Evolutionary conservation across 1,284 basidiomycete genomes (phyloP), one percentile per base, ranked within the genome.

Genomic region (Malassezia japonica): DNA sequence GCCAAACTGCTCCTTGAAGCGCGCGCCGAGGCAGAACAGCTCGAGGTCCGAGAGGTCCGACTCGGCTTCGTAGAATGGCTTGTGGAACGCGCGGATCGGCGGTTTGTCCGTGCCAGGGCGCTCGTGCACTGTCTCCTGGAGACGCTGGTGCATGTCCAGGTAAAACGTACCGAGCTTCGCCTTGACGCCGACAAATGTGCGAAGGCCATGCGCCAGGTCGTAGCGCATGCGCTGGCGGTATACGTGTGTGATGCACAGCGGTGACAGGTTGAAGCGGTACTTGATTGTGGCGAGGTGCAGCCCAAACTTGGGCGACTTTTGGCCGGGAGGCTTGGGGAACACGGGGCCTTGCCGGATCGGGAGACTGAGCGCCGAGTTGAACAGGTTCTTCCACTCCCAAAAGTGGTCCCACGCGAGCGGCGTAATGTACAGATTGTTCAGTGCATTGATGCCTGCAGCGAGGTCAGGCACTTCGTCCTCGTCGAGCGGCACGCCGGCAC

Each of bases 21-120:
- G 79, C 0, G 87, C 88, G 8, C 84, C 76, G 55, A 95, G 74
- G 4, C 85, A 82, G 49, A 86, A 84, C 37, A 95, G 76, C 52
- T 89, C 84, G 32, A 92, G 75, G 6, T 82, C 80, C 65, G 83
- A 83, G 62, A 89, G 76, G 29, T 87, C 81, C 6, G 92, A 80
- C 74, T 95, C 89, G 28, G 85, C 85, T n/a, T 87, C 85, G 67
- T 90, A 89, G 75, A 96, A 89, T 1, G 86, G 82, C 72, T 94
- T 95, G 74, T 86, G 85, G 38, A 68, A 61, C 27, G 55, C 48
- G 37, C 50, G 50, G 20, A n/a, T 34, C 8, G 46, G 37, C 33
- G 36, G 12, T 10, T 39, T 46, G 33, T 38, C 32, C 7, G 29
- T 32, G 29, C 57, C 54, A 8, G 67, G 65, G 4, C 59, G 59